These are phyloP conservation scores for Euphorbia tirucalli DNA, from an alignment of 345 rosid species.

Conservation along the genomic window DNA sequence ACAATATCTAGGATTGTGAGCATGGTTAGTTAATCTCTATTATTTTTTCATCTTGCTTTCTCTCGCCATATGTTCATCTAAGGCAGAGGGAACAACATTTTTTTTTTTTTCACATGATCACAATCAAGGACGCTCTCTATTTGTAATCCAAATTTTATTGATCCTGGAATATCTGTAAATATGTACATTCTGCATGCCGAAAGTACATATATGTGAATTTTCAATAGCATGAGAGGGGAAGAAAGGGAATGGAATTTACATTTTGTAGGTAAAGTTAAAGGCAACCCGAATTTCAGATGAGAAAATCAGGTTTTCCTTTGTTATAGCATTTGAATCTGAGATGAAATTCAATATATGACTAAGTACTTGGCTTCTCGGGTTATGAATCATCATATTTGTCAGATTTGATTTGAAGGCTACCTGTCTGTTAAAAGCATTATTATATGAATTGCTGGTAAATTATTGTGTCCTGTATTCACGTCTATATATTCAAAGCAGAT, in stretches of 20 bases:
- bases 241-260: background rate
- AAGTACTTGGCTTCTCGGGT: background rate
- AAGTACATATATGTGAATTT: background rate
- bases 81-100: background rate
- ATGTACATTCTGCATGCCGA: background rate
- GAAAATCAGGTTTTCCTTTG: too few species aligned
- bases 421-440: background rate
- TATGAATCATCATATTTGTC: background rate
- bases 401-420: background rate
- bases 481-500: background rate
- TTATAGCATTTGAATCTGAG: background rate
- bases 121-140: background rate
- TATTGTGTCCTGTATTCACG: background rate
- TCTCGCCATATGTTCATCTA: background rate
- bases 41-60: background rate
- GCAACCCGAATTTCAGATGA: background rate
- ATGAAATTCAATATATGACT: too few species aligned
- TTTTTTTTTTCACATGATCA: background rate
- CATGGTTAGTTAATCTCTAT: slow-evolving; percentile 52
- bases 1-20: slow-evolving; percentile 78
- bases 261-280: background rate
- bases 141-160: background rate
- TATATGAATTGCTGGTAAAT: background rate
- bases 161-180: background rate
- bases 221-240: background rate